Evolutionary conservation across 163 green algal species (phyloP).

Genomic region (Scenedesmus sp.): DNA sequence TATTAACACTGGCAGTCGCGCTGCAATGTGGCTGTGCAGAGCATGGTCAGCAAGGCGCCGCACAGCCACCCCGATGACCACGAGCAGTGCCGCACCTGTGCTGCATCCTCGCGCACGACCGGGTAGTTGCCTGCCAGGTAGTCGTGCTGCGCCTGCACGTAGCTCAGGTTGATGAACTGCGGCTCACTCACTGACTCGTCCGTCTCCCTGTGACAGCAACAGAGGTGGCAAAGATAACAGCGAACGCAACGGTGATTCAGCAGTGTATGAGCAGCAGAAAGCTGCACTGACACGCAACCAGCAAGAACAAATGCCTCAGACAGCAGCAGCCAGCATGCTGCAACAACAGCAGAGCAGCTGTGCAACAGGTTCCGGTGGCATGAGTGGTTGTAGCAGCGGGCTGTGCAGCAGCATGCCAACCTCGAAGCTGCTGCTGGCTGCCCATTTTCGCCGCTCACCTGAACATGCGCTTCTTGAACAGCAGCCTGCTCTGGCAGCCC

Average conservation of each 20-base stretch:
- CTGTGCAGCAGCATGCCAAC: background rate
- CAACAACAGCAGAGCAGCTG: no score
- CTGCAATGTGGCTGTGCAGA: background rate
- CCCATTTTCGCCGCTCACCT: slow-evolving; percentile 42
- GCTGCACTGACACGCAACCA: no score
- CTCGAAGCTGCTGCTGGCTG: background rate
- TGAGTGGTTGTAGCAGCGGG: background rate
- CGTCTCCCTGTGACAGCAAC: slow-evolving; percentile 79
- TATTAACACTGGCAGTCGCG: no score
- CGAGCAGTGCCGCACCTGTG: slow-evolving; percentile 58
- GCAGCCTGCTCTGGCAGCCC: slow-evolving; percentile 71
- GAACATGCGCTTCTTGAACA: slow-evolving; percentile 98
- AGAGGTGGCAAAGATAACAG: background rate
- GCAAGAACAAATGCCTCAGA: no score
- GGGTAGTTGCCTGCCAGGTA: slow-evolving; percentile 98
- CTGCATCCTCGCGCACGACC: slow-evolving; percentile 94
- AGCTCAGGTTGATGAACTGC: slow-evolving; percentile 96
- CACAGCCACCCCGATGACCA: no score
- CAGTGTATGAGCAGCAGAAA: no score
- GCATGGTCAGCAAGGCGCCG: no score
- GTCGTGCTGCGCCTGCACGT: slow-evolving; percentile 97
- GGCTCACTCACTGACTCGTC: slow-evolving; percentile 97
- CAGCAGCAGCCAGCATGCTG: no score
- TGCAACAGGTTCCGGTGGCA: background rate
- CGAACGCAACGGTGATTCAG: no score